Percentiles rank a stretch among this genome's conserved stretches.
Evolutionary conservation across 495 filamentous ascomycete species (phyloP).

Genomic region (Penicillium cataractarum): DNA sequence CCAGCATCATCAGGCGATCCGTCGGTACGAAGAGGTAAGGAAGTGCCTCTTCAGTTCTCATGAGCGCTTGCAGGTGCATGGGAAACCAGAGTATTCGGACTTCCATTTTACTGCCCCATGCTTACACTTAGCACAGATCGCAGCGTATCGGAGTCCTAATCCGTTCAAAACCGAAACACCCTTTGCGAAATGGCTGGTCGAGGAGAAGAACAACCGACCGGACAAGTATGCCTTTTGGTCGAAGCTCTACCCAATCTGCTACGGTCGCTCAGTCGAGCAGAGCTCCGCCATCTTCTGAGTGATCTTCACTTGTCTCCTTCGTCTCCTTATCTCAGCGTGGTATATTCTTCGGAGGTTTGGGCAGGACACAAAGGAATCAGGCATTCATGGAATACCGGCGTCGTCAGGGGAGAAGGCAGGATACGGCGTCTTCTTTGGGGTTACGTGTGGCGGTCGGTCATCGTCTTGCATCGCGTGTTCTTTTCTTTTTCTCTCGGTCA

Average conservation of each 20-base stretch:
- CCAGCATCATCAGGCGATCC: slow-evolving; percentile 34
- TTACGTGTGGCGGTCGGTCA: background rate
- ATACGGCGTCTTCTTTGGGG: background rate
- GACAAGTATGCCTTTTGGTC: slow-evolving; percentile 40
- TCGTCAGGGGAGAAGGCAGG: background rate
- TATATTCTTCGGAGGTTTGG: background rate
- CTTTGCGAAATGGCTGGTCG: slow-evolving; percentile 43
- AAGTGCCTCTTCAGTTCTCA: background rate
- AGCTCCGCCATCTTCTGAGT: slow-evolving; percentile 24
- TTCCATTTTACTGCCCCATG: background rate
- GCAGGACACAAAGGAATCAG: background rate
- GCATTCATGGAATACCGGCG: background rate
- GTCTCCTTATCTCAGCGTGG: background rate
- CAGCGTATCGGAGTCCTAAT: slow-evolving; percentile 38
- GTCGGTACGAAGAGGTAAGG: slow-evolving; percentile 40
- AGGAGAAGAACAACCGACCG: slow-evolving; percentile 27
- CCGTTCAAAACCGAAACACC: slow-evolving; percentile 35
- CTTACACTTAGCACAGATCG: slow-evolving; percentile 32
- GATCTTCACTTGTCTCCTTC: background rate
- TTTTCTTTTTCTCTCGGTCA: slow-evolving; percentile 7
- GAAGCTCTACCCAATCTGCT: slow-evolving; percentile 43
- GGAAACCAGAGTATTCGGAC: background rate
- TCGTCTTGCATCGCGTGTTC: background rate
- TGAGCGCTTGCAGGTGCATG: background rate
- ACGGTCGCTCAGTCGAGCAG: slow-evolving; percentile 37